phyloP scores from a whole-genome alignment of 441 rosid species.

The Erysimum pusillum region DNA sequence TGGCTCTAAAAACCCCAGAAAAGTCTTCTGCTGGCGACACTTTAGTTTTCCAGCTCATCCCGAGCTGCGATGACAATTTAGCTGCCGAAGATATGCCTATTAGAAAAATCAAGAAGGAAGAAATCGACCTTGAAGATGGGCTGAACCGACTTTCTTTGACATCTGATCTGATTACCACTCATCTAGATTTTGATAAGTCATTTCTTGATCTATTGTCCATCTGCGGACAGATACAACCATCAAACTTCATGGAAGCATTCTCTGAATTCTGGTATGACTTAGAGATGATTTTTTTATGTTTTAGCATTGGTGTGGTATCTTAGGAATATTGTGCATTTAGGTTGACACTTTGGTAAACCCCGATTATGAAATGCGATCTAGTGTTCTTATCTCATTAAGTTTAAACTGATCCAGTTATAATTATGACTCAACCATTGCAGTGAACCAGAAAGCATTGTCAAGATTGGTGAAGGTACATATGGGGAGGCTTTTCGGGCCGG shows the following conservation, averaged over 20 bases:
- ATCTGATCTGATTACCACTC: constrained; percentile 52
- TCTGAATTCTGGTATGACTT: constrained; percentile 78
- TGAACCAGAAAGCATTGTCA: constrained; percentile 70
- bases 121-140: constrained; percentile 56
- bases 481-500: constrained; percentile 96
- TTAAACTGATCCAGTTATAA: constrained; percentile 27
- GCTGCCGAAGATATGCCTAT: constrained; percentile 41
- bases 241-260: constrained; percentile 68
- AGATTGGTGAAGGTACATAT: constrained; percentile 97
- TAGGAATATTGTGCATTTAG: constrained; percentile 19
- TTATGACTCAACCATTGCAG: constrained; percentile 53
- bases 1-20: constrained; percentile 57
- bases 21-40: constrained; percentile 43
- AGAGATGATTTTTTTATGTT: constrained; percentile 15
- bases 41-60: constrained; percentile 53
- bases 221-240: constrained; percentile 74
- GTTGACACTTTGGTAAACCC: constrained; percentile 17
- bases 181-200: constrained; percentile 54
- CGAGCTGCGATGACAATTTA: constrained; percentile 38
- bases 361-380: constrained; percentile 19
- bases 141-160: constrained; percentile 74
- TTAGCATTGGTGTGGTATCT: constrained; percentile 3
- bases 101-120: constrained; percentile 44
- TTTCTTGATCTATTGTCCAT: constrained; percentile 71
- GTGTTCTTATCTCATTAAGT: constrained; percentile 29